Base-by-base conservation (phyloP, 768 basidiomycete genomes). In the Royoungia palumana region DNA sequence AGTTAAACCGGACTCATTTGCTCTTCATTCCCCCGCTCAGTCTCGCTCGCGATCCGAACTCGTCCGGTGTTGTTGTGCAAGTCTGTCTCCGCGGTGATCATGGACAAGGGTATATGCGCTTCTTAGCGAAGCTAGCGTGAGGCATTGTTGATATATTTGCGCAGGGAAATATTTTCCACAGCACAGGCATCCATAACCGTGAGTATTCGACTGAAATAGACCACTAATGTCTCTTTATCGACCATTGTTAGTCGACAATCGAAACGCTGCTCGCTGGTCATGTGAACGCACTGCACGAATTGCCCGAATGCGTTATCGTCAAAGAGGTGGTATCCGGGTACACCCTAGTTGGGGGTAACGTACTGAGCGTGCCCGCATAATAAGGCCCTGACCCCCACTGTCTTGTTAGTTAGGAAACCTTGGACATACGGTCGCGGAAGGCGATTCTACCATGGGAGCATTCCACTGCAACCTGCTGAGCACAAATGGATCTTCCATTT, bases 401-500 rank as follows among this genome's bases (percentile, higher is more conserved):
- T 46, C 30, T 36, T 20, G 40, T 27, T 24, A 65, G 64, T 37
- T 1, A 59, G 53, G 35, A 66, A 60, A 37, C 60, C 54, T 16
- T 65, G 64, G 65, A 55, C 43, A 35, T 66, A 65, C 19, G 64
- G 65, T 19, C 64, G 46, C 6, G 65, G 57, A 30, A 66, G 60
- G 52, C 55, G 20, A 5, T 65, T 65, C 52, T 50, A 50, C 41
- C 62, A 56, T 24, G 62, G 60, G 5, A 43, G 51, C 10, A 20
- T 13, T 21, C n/a, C 22, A 13, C 41, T 65, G 28, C 57, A 44
- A 37, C 35, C 57, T 11, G 64, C 64, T 16, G 27, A 62, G 35
- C 54, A 65, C 47, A 65, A 65, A 34, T 65, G 64, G 64, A 40
- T 54, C n/a, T 65, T 65, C 35, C 45, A 35, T 45, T 44, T 65